Base-by-base conservation (phyloP, 2,329 filamentous ascomycete species). In the Diplodia mutila region DNA sequence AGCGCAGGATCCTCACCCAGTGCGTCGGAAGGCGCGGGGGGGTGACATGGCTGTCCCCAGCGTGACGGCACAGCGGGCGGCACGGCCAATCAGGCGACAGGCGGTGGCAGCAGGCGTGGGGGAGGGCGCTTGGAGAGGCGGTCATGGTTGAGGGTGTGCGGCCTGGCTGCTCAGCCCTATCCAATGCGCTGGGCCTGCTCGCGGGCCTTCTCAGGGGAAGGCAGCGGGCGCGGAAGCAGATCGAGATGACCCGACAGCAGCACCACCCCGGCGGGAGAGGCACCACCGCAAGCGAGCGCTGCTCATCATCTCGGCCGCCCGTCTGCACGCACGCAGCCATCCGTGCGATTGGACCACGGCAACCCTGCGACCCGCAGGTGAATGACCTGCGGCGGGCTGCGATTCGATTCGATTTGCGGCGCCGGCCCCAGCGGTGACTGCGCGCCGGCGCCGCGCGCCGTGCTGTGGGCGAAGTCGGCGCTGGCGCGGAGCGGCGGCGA, bases 181-280 rank as follows among this genome's bases (percentile, higher is more conserved):
- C 59, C 59, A 63, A 63, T 63, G 59, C 23, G 46, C 59, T 63
- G 59, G 59, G 59, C 59, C 59, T 63, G 52, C 37, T 61, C 59
- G 53, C 53, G 59, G 46, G 42, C 42, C 59, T 27, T 61, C 55
- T 63, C 59, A 48, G 53, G 53, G 53, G 53, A 55, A 55, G 27
- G 29, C 25, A 18, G 51, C 51, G 51, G 51, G 51, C 52, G 52
- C 52, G 52, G 52, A 54, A 54, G 53, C 29, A 55, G 53, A 55
- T 55, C 53, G 53, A 55, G 53, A 55, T 55, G 53, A 55, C 52
- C 32, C 54, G 34, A 57, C 5, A 39, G 55, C 55, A 61, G 55
- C 55, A 48, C 55, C 55, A 42, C 32, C 55, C 55, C 55, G n/a
- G 59, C 59, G 59, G 59, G 59, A 63, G 37, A 63, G 59, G 59